phyloP scores from a whole-genome alignment of 495 filamentous ascomycete genomes.

The Trichoderma virens region DNA sequence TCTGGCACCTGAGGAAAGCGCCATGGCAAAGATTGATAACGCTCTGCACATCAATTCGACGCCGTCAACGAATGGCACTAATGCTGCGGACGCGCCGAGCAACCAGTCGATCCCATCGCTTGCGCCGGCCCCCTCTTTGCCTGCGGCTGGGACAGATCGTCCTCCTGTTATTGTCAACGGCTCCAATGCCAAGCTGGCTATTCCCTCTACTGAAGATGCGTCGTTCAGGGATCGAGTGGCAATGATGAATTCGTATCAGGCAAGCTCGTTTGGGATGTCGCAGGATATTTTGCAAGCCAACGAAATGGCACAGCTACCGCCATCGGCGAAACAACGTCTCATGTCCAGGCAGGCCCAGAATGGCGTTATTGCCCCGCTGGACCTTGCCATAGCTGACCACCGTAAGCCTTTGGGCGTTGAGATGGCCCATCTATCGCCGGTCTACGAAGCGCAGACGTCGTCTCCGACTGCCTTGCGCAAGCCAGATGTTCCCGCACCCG shows the following conservation, averaged over 20 bases:
- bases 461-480: constrained; percentile 37
- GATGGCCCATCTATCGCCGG: constrained; percentile 44
- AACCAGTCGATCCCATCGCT: background rate
- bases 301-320: constrained; percentile 16
- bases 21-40: background rate
- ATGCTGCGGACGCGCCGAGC: background rate
- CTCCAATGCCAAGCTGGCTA: background rate
- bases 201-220: constrained; percentile 14
- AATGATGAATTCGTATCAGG: constrained; percentile 15
- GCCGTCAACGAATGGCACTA: background rate
- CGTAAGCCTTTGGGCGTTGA: constrained; percentile 24
- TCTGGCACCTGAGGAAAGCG: background rate
- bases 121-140: background rate
- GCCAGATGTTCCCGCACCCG: constrained; percentile 21
- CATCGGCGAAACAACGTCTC: constrained; percentile 14
- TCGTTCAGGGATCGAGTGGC: constrained; percentile 26
- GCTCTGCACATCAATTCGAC: background rate
- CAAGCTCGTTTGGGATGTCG: constrained; percentile 12
- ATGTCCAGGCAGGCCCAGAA: constrained; percentile 29
- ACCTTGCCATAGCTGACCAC: constrained; percentile 32
- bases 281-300: constrained; percentile 6
- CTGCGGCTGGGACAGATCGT: constrained; percentile 14
- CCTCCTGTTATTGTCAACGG: constrained; percentile 10
- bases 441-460: constrained; percentile 46
- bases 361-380: constrained; percentile 35